These are phyloP conservation scores for Aspergillus sp. DNA, from an alignment of 2,329 filamentous ascomycete genomes.

Conservation along the genomic window DNA sequence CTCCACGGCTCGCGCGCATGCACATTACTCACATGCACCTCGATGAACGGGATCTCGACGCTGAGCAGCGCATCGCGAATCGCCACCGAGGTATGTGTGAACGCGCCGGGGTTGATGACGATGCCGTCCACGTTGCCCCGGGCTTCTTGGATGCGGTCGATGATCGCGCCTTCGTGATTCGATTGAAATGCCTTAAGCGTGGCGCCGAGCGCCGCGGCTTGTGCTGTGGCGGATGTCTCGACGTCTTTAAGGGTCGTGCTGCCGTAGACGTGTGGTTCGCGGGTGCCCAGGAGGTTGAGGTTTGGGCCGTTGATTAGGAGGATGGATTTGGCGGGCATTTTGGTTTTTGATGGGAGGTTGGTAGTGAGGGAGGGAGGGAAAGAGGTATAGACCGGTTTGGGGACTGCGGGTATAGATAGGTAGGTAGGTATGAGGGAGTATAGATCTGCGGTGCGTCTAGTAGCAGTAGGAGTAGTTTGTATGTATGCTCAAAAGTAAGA, in stretches of 20 bases:
- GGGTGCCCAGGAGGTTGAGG: slow-evolving; percentile 73
- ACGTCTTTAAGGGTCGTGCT: slow-evolving; percentile 66
- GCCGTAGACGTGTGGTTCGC: slow-evolving; percentile 74
- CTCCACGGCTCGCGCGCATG: slow-evolving; percentile 69
- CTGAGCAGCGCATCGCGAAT: slow-evolving; percentile 72
- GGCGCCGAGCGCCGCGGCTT: slow-evolving; percentile 51
- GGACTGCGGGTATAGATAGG: no score
- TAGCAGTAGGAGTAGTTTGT: no score
- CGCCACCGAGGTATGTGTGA: slow-evolving; percentile 74
- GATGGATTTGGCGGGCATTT: slow-evolving; percentile 46
- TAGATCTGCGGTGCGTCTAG: background rate
- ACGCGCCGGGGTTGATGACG: slow-evolving; percentile 73
- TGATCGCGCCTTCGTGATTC: slow-evolving; percentile 73
- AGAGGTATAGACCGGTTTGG: no score
- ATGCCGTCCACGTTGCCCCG: slow-evolving; percentile 58
- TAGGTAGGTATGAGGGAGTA: background rate
- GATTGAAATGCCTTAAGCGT: slow-evolving; percentile 66
- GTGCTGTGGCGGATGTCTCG: slow-evolving; percentile 48
- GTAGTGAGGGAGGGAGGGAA: no score
- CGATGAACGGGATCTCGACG: slow-evolving; percentile 70
- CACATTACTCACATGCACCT: slow-evolving; percentile 75
- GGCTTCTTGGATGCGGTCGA: slow-evolving; percentile 71
- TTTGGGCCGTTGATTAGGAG: slow-evolving; percentile 81
- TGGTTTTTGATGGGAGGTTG: background rate
- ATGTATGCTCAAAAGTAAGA: no score